Percentiles rank a stretch among this genome's conserved stretches.
phyloP scores from a whole-genome alignment of 768 basidiomycete species.

The Kwoniella bestiolae region DNA sequence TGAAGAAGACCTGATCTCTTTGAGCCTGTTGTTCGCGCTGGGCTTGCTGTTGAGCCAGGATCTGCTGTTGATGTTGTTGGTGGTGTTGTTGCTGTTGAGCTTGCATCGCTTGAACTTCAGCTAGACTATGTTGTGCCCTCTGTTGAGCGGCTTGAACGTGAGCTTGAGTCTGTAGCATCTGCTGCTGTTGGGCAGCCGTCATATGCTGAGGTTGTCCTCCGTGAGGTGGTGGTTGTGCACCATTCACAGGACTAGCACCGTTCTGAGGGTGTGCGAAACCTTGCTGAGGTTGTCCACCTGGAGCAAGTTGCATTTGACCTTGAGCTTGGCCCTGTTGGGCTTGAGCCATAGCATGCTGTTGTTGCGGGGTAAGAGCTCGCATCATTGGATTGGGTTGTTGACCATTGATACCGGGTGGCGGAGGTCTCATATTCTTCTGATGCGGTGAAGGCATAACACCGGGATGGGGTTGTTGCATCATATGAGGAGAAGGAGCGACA shows the following conservation, averaged over 20 bases:
- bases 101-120: conserved; percentile 19
- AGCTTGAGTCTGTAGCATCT: conserved; percentile 32
- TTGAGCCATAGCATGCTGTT: conserved; percentile 27
- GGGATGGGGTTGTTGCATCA: conserved; percentile 47
- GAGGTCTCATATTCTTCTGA: conserved; percentile 41
- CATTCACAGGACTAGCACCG: conserved; percentile 23
- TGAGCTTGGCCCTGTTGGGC: conserved; percentile 19
- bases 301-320: not conserved
- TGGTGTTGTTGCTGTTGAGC: conserved; percentile 30
- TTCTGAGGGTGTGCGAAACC: conserved; percentile 17
- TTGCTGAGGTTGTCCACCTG: not conserved
- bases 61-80: conserved; percentile 29
- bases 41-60: conserved; percentile 27
- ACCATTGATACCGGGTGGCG: conserved; percentile 32
- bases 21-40: conserved; percentile 29
- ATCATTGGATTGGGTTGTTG: conserved; percentile 36
- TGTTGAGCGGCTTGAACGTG: conserved; percentile 37
- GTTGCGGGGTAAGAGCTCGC: conserved; percentile 42
- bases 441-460: conserved; percentile 47
- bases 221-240: conserved; percentile 18
- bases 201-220: conserved; percentile 14
- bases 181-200: conserved; percentile 25
- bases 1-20: conserved; percentile 29
- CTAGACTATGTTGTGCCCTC: conserved; percentile 21
- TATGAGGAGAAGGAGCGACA: conserved; percentile 40